Conservation (phyloP, 176 grass and related monocot species). For the Rhynchospora tenuis region DNA sequence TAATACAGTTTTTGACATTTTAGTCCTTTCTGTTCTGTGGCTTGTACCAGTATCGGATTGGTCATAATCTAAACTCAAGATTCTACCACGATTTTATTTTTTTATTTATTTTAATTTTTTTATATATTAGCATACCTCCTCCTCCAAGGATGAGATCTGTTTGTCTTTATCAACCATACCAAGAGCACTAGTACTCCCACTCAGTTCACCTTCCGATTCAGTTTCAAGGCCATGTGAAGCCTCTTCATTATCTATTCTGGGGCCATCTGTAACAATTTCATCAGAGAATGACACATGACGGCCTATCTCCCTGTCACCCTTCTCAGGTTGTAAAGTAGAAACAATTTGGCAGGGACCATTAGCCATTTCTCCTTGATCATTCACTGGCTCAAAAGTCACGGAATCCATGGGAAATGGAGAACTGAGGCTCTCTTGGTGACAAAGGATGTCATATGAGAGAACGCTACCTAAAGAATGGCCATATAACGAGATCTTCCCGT, state of each 20-base stretch:
- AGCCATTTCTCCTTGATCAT: constrained; percentile 30
- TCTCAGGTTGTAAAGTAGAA: constrained; percentile 6
- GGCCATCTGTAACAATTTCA: constrained; percentile 7
- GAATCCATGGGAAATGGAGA: constrained; percentile 50
- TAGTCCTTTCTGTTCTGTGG: background rate
- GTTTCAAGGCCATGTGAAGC: constrained; percentile 1
- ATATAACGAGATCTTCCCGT: constrained; percentile 94
- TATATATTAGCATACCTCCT: constrained; percentile 67
- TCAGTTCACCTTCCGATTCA: background rate
- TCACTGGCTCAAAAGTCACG: constrained; percentile 37
- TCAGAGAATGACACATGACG: constrained; percentile 4
- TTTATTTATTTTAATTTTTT: background rate
- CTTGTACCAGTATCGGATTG: background rate
- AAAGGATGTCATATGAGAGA: constrained; percentile 95
- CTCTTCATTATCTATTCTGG: background rate
- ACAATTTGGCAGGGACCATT: constrained; percentile 7
- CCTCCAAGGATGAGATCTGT: constrained; percentile 53
- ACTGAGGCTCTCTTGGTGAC: constrained; percentile 71
- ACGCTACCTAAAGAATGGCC: constrained; percentile 97
- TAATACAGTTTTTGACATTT: background rate
- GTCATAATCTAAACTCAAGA: background rate
- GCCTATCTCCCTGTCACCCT: background rate
- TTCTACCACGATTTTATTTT: background rate
- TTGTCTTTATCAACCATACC: constrained; percentile 51
- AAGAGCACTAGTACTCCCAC: background rate